These are phyloP conservation scores for Hyaloscypha finlandica DNA, from an alignment of 495 filamentous ascomycete genomes.

Conservation along the genomic window DNA sequence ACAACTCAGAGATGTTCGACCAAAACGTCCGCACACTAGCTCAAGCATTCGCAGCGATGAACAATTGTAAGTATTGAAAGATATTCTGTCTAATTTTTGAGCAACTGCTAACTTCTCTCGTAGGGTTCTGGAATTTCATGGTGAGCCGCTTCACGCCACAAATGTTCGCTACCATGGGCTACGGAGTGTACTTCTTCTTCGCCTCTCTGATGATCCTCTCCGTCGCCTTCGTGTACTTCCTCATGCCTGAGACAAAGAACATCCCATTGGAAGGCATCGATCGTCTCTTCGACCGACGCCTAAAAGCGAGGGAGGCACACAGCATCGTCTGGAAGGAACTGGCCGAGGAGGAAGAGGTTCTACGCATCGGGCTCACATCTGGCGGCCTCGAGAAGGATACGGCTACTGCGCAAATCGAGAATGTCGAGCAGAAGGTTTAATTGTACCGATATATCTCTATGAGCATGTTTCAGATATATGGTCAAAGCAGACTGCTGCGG, in stretches of 20 bases:
- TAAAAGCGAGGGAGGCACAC: slow-evolving; percentile 22
- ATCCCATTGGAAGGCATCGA: slow-evolving; percentile 54
- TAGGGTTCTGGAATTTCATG: slow-evolving; percentile 77
- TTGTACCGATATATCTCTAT: not conserved
- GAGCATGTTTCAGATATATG: not conserved
- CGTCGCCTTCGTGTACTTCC: slow-evolving; percentile 62
- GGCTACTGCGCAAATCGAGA: not conserved
- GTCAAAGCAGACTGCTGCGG: not conserved
- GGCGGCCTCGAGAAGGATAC: not conserved
- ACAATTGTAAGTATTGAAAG: slow-evolving; percentile 43
- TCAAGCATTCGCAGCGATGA: slow-evolving; percentile 67
- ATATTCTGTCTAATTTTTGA: not conserved
- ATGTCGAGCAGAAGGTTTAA: not conserved
- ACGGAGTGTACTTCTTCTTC: slow-evolving; percentile 81
- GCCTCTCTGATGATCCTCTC: slow-evolving; percentile 70
- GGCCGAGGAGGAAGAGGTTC: slow-evolving; percentile 21
- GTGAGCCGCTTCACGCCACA: slow-evolving; percentile 72
- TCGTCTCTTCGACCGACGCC: slow-evolving; percentile 38
- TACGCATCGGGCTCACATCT: slow-evolving; percentile 21
- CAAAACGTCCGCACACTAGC: slow-evolving; percentile 64
- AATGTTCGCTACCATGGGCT: slow-evolving; percentile 70
- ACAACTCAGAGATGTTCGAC: slow-evolving; percentile 66
- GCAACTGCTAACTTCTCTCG: not conserved
- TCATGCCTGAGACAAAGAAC: slow-evolving; percentile 53
- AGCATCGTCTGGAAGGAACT: slow-evolving; percentile 27